Evolutionary conservation across 2,329 filamentous ascomycete species (phyloP).

Genomic region (Xylariaceae sp.): DNA sequence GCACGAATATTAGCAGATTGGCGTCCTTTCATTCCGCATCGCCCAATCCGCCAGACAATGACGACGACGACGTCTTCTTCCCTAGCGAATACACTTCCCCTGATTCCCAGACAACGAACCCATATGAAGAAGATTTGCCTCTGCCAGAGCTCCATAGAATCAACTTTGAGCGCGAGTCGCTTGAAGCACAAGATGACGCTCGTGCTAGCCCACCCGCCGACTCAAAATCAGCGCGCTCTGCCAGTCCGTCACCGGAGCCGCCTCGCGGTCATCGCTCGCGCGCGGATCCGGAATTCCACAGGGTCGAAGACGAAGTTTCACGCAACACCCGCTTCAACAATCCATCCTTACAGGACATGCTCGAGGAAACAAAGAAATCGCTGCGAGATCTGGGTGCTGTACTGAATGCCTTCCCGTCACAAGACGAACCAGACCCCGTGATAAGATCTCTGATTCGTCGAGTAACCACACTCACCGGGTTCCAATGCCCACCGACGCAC

Average conservation of each 20-base stretch:
- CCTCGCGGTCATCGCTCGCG: constrained; percentile 6
- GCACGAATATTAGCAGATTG: too few relatives aligned
- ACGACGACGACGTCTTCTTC: too few relatives aligned
- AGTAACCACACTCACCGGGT: constrained; percentile 33
- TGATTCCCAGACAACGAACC: too few relatives aligned
- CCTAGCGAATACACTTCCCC: too few relatives aligned
- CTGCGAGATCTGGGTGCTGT: constrained; percentile 31
- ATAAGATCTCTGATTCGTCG: constrained; percentile 34
- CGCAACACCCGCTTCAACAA: constrained; percentile 35
- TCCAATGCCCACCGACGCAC: constrained; percentile 36
- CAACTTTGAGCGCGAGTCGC: neutral
- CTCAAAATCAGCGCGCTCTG: neutral
- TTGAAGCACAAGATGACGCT: neutral
- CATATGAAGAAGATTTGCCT: too few relatives aligned
- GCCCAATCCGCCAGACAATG: too few relatives aligned
- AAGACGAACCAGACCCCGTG: constrained; percentile 36
- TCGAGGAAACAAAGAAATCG: constrained; percentile 32
- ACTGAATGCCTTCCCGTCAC: constrained; percentile 34
- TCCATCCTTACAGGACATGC: constrained; percentile 33
- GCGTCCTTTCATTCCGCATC: too few relatives aligned
- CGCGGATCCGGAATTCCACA: neutral
- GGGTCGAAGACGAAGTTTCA: constrained; percentile 30
- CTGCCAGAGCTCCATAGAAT: too few relatives aligned
- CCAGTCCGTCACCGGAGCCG: constrained; percentile 2
- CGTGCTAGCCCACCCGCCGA: neutral